A percentile compares a stretch with the other conserved stretches of the same genome.
Conservation (phyloP, 805 yeast species). For the Komagataella mondaviorum region DNA sequence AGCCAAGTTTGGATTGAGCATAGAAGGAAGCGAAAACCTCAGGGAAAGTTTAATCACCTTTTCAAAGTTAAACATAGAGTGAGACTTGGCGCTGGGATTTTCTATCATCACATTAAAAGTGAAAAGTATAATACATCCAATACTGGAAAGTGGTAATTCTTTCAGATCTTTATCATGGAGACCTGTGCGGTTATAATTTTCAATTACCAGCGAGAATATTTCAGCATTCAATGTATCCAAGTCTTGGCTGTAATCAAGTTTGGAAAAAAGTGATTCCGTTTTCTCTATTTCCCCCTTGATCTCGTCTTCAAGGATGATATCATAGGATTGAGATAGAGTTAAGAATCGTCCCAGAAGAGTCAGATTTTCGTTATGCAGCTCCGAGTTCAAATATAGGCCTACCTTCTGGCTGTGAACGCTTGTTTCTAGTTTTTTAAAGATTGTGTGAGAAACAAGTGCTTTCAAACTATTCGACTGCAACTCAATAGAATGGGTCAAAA, state of each 20-base stretch:
- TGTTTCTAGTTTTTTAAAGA: constrained; percentile 6
- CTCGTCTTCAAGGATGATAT: constrained; percentile 36
- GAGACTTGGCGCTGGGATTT: constrained; percentile 4
- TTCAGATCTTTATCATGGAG: constrained; percentile 9
- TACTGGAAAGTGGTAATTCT: constrained; percentile 15
- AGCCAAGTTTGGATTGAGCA: constrained; percentile 10
- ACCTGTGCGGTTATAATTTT: constrained; percentile 22
- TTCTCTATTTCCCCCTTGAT: constrained; percentile 22
- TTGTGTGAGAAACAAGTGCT: background rate
- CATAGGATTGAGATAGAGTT: constrained; percentile 47
- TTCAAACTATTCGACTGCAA: constrained; percentile 2
- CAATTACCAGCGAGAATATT: constrained; percentile 24
- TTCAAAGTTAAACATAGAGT: constrained; percentile 5
- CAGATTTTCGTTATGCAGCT: constrained; percentile 7
- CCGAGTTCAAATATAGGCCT: background rate
- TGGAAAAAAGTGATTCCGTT: constrained; percentile 26
- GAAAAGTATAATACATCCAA: constrained; percentile 18
- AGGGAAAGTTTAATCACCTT: constrained; percentile 27
- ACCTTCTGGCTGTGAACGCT: constrained; percentile 5
- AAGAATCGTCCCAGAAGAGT: constrained; percentile 13
- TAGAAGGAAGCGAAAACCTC: constrained; percentile 25
- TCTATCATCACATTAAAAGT: constrained; percentile 12
- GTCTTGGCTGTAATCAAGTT: constrained; percentile 10
- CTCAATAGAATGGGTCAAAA: constrained; percentile 40
- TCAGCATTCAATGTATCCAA: constrained; percentile 20